Percentiles rank a stretch among this genome's conserved stretches.
phyloP scores from a whole-genome alignment of 2,329 filamentous ascomycete genomes.

The Diaporthe humulicola region DNA sequence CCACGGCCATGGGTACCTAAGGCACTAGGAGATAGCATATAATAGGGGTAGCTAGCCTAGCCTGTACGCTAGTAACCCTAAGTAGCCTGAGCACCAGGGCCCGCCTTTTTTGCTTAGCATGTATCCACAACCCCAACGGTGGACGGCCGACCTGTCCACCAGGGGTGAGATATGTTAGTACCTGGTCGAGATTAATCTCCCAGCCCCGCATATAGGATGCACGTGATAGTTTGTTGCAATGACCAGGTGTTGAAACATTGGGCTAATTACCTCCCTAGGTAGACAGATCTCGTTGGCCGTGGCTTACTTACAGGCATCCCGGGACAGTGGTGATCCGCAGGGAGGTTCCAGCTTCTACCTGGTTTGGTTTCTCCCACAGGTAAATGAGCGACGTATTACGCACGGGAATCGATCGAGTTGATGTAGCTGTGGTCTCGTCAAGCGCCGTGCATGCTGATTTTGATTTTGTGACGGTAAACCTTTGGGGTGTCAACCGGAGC shows the following conservation, averaged over 20 bases:
- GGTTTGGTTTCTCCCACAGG: background rate
- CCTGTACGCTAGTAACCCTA: too few relatives aligned
- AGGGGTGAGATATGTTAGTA: too few relatives aligned
- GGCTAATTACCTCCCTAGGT: too few relatives aligned
- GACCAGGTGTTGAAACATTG: background rate
- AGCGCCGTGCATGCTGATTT: background rate
- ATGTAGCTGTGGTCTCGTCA: background rate
- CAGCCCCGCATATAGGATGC: background rate
- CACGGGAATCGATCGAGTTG: background rate
- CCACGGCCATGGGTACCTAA: too few relatives aligned
- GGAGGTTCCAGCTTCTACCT: too few relatives aligned
- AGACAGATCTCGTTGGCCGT: background rate
- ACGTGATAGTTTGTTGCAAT: background rate
- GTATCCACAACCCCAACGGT: too few relatives aligned
- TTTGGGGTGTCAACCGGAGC: background rate
- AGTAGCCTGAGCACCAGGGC: too few relatives aligned
- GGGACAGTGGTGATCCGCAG: background rate
- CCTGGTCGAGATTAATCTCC: background rate
- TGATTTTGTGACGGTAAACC: slow-evolving; percentile 7
- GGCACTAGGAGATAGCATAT: too few relatives aligned
- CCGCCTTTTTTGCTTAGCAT: too few relatives aligned
- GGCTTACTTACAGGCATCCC: background rate
- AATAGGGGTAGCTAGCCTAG: too few relatives aligned
- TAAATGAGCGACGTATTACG: background rate
- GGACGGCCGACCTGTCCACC: too few relatives aligned